These are phyloP conservation scores for Ophiostoma novo-ulmi DNA, from an alignment of 2,329 filamentous ascomycete species.

Conservation along the genomic window DNA sequence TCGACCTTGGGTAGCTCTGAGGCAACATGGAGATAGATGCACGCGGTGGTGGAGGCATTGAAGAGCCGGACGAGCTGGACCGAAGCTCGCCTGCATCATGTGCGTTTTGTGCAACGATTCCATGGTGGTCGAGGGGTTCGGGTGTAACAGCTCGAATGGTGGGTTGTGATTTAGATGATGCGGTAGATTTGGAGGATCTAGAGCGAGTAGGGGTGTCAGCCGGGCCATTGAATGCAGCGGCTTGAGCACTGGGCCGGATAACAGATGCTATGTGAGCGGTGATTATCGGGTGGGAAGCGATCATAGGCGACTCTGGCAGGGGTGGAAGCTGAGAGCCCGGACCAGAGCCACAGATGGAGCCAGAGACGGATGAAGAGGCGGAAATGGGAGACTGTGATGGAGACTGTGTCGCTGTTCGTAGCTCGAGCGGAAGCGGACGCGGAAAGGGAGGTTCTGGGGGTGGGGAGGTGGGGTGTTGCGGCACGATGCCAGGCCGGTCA, in stretches of 20 bases:
- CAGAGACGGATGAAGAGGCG: neutral
- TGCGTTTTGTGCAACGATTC: conserved; percentile 28
- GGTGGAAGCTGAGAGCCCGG: conserved; percentile 27
- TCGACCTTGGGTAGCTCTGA: conserved; percentile 46
- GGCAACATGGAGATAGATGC: conserved; percentile 38
- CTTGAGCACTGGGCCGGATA: conserved; percentile 29
- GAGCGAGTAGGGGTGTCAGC: neutral
- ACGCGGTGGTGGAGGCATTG: conserved; percentile 30
- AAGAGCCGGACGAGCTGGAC: conserved; percentile 23
- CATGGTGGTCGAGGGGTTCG: conserved; percentile 43
- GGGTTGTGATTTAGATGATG: conserved; percentile 31
- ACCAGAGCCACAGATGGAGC: neutral
- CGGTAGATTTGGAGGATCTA: neutral
- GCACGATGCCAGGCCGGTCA: conserved; percentile 20
- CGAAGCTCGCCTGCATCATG: conserved; percentile 27
- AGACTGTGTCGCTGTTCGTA: conserved; percentile 18
- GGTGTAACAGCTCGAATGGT: conserved; percentile 64
- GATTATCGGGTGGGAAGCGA: conserved; percentile 28
- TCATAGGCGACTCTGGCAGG: conserved; percentile 31
- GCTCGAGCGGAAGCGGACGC: conserved; percentile 22
- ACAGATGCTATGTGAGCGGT: conserved; percentile 25
- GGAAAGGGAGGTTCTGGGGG: conserved; percentile 22
- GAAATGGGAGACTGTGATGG: neutral
- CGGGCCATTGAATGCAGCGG: neutral
- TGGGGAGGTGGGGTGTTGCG: conserved; percentile 16